Conservation (phyloP, 768 basidiomycete genomes). For the Podaxis rugospora region DNA sequence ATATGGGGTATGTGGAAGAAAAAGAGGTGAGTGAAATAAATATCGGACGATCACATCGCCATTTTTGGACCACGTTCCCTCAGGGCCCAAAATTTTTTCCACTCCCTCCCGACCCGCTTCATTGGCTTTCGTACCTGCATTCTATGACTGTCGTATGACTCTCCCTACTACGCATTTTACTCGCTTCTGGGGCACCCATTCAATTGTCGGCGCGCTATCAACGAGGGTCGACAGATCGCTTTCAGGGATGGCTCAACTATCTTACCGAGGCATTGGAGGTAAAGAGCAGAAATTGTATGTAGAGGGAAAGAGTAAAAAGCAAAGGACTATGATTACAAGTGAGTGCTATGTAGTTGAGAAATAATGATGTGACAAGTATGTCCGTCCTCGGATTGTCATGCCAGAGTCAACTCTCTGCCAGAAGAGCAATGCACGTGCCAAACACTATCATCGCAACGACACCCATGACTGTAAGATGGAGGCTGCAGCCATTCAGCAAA, state of each 20-base stretch:
- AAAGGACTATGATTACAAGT: background rate
- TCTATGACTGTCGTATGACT: slow-evolving; percentile 4
- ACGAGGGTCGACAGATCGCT: background rate
- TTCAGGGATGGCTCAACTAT: background rate
- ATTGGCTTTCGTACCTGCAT: background rate
- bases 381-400: background rate
- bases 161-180: background rate
- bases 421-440: slow-evolving; percentile 46
- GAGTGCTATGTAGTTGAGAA: background rate
- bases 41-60: slow-evolving; percentile 14
- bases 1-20: slow-evolving; percentile 14
- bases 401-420: slow-evolving; percentile 29
- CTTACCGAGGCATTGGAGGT: background rate
- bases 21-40: slow-evolving; percentile 20
- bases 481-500: slow-evolving; percentile 25
- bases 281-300: background rate
- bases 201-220: background rate
- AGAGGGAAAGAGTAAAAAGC: background rate
- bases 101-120: background rate
- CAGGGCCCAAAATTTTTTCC: slow-evolving; percentile 12
- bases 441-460: slow-evolving; percentile 44
- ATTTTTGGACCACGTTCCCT: slow-evolving; percentile 23
- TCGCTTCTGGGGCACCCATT: background rate
- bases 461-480: slow-evolving; percentile 49
- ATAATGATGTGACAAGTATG: too few relatives aligned